Evolutionary conservation across 345 rosid genomes (phyloP), one percentile per base, ranked within the genome.

Genomic region (Hibiscus syriacus): DNA sequence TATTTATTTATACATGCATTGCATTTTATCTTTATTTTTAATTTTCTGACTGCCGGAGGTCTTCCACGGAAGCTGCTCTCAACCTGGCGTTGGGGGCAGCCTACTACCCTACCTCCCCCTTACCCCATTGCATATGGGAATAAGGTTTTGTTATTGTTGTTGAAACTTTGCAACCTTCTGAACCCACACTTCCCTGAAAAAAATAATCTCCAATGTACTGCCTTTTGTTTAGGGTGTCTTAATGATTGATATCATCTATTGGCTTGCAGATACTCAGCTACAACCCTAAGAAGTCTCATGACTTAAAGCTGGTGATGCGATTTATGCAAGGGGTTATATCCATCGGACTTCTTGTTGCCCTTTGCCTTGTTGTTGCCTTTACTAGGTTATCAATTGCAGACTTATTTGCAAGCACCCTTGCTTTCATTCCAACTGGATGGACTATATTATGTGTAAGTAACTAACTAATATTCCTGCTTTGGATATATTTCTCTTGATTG

Each of bases 401-500:
- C 78, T 77, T 94, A 71, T 94, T 94, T 58, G 92, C 99, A 13
- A 80, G 97, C 80, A 55, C 90, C 69, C 88, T 94, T 22, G 98
- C 85, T 41, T 94, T 94, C 74, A 78, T 94, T 73, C 89, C 99
- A 16, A 94, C 99, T 1, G 99, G 97, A 53, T 94, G 99, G 99
- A 67, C 73, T 48, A 82, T 94, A 32, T 68, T 94, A 54, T 86
- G 86, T 71, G 81, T 94, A 84, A 85, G 96, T 79, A 2, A 0
- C 63, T 12, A 34, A 8, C 14, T 36, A 19, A 20, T 20, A 19
- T 22, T 53, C 55, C 22, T 38, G 46, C 70, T 23, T 55, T 68
- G 32, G 29, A 20, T 50, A 26, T 26, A 8, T 52, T 22, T 30
- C 45, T 52, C 3, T 10, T 32, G 13, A 11, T 49, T 20, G 29